Evolutionary conservation across 2,329 filamentous ascomycete species (phyloP).

Genomic region (Apiospora arundinis): DNA sequence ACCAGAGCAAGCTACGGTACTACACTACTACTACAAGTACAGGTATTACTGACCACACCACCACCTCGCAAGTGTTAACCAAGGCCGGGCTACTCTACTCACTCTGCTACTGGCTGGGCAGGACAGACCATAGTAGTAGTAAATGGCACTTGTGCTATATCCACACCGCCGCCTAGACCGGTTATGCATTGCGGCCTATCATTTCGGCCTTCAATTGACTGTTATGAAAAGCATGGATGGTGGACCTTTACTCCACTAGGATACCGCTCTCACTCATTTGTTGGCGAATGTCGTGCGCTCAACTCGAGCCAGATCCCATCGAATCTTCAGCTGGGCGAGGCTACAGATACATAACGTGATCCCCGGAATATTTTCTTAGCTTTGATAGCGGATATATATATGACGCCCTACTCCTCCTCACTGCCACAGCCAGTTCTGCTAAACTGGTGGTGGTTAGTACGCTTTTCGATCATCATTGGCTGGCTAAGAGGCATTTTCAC

Average conservation of each 20-base stretch:
- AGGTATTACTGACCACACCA: background rate
- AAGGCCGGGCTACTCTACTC: background rate
- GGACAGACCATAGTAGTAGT: background rate
- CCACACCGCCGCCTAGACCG: constrained; percentile 8
- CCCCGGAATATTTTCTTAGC: background rate
- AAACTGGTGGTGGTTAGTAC: background rate
- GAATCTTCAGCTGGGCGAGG: constrained; percentile 8
- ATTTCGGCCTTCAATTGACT: background rate
- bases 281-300: constrained; percentile 15
- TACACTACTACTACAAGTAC: background rate
- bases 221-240: background rate
- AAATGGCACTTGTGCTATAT: constrained; percentile 2
- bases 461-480: background rate
- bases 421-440: background rate
- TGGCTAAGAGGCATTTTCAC: background rate
- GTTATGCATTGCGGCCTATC: background rate
- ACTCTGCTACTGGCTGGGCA: background rate
- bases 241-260: background rate
- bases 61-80: background rate
- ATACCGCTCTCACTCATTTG: background rate
- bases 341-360: constrained; percentile 2
- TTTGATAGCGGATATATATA: background rate
- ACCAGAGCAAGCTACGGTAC: background rate
- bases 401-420: background rate
- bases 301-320: constrained; percentile 11